Evolutionary conservation across 768 basidiomycete genomes (phyloP).

Genomic region (Phylloporus arenicola): DNA sequence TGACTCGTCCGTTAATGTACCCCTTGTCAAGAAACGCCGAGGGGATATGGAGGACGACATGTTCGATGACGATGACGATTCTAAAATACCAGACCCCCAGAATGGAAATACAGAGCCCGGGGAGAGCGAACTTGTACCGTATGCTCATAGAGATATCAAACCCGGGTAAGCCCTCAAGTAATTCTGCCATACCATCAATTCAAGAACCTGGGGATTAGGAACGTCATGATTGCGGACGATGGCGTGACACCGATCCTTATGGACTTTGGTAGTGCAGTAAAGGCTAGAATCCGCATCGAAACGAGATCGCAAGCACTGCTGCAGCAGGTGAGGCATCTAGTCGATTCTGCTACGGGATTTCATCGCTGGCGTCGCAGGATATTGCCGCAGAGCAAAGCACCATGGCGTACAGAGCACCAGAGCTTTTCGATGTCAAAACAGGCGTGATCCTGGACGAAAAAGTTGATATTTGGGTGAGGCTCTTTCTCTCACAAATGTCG

Average conservation of each 20-base stretch:
- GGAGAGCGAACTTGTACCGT: slow-evolving; percentile 65
- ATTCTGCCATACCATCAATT: slow-evolving; percentile 3
- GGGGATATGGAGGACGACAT: slow-evolving; percentile 53
- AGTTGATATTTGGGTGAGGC: slow-evolving; percentile 89
- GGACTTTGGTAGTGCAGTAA: slow-evolving; percentile 93
- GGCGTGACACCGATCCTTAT: slow-evolving; percentile 82
- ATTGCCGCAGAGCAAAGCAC: slow-evolving; percentile 96
- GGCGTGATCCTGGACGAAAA: slow-evolving; percentile 84
- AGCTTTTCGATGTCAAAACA: slow-evolving; percentile 96
- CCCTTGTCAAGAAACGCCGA: slow-evolving; percentile 53
- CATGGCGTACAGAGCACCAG: slow-evolving; percentile 97
- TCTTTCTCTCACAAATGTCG: background rate
- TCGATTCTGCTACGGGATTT: background rate
- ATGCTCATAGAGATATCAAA: slow-evolving; percentile 95
- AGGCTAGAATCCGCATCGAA: slow-evolving; percentile 77
- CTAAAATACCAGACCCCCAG: slow-evolving; percentile 37
- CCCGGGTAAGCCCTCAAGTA: slow-evolving; percentile 62
- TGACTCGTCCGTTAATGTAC: slow-evolving; percentile 41
- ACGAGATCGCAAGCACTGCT: slow-evolving; percentile 81
- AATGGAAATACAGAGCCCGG: slow-evolving; percentile 34
- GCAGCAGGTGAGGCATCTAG: slow-evolving; percentile 62
- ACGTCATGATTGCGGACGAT: slow-evolving; percentile 95
- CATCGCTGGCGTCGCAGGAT: slow-evolving; percentile 47
- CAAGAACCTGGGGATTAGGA: slow-evolving; percentile 42
- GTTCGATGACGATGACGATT: slow-evolving; percentile 81